phyloP scores from a whole-genome alignment of 1,139 yeast species.

The Trichomonascaceae sp. region DNA sequence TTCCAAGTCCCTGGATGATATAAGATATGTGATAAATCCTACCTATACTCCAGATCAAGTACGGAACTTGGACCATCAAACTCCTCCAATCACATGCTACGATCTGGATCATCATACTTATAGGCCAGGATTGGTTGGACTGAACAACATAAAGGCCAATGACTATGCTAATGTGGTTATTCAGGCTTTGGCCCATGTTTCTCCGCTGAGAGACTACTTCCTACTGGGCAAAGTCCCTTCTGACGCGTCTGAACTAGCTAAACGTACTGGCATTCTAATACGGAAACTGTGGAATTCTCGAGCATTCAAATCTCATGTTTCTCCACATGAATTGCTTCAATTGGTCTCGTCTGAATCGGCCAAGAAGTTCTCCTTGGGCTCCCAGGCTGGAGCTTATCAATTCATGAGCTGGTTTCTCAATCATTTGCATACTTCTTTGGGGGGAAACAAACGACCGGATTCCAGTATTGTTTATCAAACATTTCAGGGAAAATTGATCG shows the following conservation, averaged over 20 bases:
- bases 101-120: conserved; percentile 41
- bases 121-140: conserved; percentile 58
- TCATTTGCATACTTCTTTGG: conserved; percentile 39
- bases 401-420: conserved; percentile 59
- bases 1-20: conserved; percentile 42
- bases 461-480: conserved; percentile 27
- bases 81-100: conserved; percentile 9
- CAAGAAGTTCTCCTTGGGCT: conserved; percentile 37
- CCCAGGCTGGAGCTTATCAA: conserved; percentile 46
- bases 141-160: conserved; percentile 47
- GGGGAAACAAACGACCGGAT: conserved; percentile 22
- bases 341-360: conserved; percentile 40
- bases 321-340: conserved; percentile 62
- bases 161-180: conserved; percentile 55
- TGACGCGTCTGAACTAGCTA: conserved; percentile 23
- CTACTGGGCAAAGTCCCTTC: conserved; percentile 28
- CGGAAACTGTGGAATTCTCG: conserved; percentile 61
- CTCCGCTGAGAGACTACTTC: conserved; percentile 47
- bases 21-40: conserved; percentile 50
- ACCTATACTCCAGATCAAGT: conserved; percentile 38
- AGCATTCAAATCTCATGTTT: conserved; percentile 54
- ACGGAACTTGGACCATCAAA: conserved; percentile 26
- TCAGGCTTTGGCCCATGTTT: conserved; percentile 51
- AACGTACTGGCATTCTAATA: conserved; percentile 40
- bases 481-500: conserved; percentile 51